These are phyloP conservation scores for Agaricales sp. DNA, from an alignment of 1,284 basidiomycete genomes.

Conservation along the genomic window DNA sequence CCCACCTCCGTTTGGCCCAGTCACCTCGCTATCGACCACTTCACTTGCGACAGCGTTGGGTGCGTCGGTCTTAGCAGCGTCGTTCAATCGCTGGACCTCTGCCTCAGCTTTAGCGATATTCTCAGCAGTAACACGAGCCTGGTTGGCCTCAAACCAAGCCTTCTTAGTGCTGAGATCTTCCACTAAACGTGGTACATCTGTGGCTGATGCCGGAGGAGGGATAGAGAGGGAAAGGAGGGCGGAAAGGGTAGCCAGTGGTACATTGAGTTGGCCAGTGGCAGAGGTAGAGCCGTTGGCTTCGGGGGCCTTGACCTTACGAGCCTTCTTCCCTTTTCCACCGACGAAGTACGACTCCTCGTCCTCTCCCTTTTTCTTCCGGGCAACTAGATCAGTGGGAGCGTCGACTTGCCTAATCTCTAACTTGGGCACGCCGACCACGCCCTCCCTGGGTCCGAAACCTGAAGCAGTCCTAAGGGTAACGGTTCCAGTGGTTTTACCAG, in stretches of 20 bases:
- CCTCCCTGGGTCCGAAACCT: constrained; percentile 27
- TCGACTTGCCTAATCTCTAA: constrained; percentile 85
- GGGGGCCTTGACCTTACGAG: constrained; percentile 47
- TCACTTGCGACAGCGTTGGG: constrained; percentile 30
- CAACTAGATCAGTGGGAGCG: constrained; percentile 58
- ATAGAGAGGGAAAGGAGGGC: constrained; percentile 88
- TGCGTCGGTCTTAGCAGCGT: constrained; percentile 31
- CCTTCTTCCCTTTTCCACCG: constrained; percentile 67
- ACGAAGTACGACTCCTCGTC: constrained; percentile 82
- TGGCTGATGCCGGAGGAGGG: constrained; percentile 71
- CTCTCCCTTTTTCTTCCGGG: constrained; percentile 86
- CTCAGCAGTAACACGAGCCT: constrained; percentile 55
- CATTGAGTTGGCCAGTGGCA: constrained; percentile 46
- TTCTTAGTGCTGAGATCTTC: constrained; percentile 93
- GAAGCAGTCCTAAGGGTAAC: constrained; percentile 37
- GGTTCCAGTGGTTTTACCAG: constrained; percentile 57
- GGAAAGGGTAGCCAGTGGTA: constrained; percentile 80
- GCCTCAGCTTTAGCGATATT: constrained; percentile 72
- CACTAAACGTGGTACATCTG: constrained; percentile 78
- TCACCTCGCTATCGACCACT: constrained; percentile 18
- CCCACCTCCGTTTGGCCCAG: constrained; percentile 32
- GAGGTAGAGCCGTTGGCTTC: constrained; percentile 28
- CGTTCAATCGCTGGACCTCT: constrained; percentile 63
- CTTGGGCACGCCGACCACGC: constrained; percentile 67
- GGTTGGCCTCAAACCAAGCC: constrained; percentile 85